Conservation (phyloP, 805 yeast species). For the Saccharomyces mikatae region DNA sequence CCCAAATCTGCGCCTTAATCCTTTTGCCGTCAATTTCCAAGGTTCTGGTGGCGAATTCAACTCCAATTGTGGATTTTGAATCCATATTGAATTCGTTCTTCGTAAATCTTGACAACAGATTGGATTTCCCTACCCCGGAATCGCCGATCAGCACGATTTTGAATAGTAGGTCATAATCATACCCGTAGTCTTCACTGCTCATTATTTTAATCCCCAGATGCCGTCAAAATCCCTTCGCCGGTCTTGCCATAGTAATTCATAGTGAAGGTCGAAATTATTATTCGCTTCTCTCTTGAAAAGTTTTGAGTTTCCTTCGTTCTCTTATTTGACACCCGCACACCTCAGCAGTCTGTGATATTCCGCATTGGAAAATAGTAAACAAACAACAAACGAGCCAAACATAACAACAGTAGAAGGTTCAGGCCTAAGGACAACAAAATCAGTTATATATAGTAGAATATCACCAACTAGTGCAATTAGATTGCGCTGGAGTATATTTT, state of each 20-base stretch:
- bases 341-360: not conserved
- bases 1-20: constrained; percentile 93
- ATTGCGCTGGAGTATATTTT: not conserved
- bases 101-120: constrained; percentile 85
- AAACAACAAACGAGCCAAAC: not conserved
- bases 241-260: not conserved
- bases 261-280: not conserved
- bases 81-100: constrained; percentile 93
- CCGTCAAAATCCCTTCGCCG: not conserved
- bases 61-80: constrained; percentile 92
- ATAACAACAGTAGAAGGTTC: not conserved
- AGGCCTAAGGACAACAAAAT: not conserved
- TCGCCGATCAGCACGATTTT: constrained; percentile 93
- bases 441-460: not conserved
- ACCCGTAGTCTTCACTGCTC: constrained; percentile 56
- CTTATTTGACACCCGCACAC: not conserved
- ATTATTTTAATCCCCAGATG: constrained; percentile 6
- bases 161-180: constrained; percentile 86
- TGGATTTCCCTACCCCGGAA: constrained; percentile 95
- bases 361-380: not conserved
- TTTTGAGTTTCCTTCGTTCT: not conserved
- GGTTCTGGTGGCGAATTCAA: constrained; percentile 95
- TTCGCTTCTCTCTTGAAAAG: not conserved
- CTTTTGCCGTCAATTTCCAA: constrained; percentile 78
- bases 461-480: not conserved